Evolutionary conservation across 495 filamentous ascomycete species (phyloP).

Genomic region (Choiromyces venosus): DNA sequence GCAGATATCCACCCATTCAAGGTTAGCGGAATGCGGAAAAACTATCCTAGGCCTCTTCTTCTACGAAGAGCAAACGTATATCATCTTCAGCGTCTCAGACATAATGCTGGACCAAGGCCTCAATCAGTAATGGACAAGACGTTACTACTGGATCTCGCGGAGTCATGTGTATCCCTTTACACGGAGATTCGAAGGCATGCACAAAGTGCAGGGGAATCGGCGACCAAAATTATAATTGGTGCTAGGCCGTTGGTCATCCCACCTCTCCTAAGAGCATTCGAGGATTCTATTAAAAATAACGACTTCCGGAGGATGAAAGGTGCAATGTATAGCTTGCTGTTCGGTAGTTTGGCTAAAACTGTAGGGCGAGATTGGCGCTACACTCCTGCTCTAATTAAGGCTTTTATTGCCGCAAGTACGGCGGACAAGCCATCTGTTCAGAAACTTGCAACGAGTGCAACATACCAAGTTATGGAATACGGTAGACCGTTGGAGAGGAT

Average conservation of each 20-base stretch:
- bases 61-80: slow-evolving; percentile 88
- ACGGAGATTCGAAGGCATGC: slow-evolving; percentile 91
- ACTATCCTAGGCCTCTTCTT: slow-evolving; percentile 83
- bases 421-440: slow-evolving; percentile 93
- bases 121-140: slow-evolving; percentile 78
- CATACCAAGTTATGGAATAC: slow-evolving; percentile 86
- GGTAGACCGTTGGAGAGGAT: slow-evolving; percentile 76
- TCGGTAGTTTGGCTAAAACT: slow-evolving; percentile 83
- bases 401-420: slow-evolving; percentile 81
- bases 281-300: slow-evolving; percentile 71
- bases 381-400: slow-evolving; percentile 73
- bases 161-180: slow-evolving; percentile 89
- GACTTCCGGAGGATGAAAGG: slow-evolving; percentile 92
- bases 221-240: slow-evolving; percentile 84
- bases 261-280: slow-evolving; percentile 69
- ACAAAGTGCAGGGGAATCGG: slow-evolving; percentile 85
- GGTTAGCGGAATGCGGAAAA: slow-evolving; percentile 83
- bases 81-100: slow-evolving; percentile 83
- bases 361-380: slow-evolving; percentile 87
- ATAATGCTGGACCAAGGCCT: slow-evolving; percentile 80
- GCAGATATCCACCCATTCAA: slow-evolving; percentile 89
- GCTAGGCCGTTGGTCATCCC: slow-evolving; percentile 82
- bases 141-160: slow-evolving; percentile 78
- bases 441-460: slow-evolving; percentile 71
- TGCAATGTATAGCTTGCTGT: slow-evolving; percentile 78